phyloP scores from a whole-genome alignment of 2,329 filamentous ascomycete genomes.

The Penicillium paneum region DNA sequence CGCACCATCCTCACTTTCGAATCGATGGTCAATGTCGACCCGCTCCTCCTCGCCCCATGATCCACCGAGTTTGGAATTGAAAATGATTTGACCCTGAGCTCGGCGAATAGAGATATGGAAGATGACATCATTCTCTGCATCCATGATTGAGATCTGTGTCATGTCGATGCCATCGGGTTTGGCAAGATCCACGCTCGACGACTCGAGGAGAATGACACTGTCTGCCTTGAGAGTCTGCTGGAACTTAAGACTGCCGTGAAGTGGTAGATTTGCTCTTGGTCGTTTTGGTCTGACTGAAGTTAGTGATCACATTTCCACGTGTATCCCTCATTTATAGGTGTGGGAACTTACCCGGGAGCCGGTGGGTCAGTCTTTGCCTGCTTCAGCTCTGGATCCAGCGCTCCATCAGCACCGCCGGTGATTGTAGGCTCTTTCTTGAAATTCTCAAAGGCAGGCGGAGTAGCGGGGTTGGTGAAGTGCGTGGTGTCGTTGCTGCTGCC shows the following conservation, averaged over 20 bases:
- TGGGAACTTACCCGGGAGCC: neutral
- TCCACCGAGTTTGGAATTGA: slow-evolving; percentile 6
- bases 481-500: slow-evolving; percentile 12
- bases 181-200: slow-evolving; percentile 2
- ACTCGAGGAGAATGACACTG: slow-evolving; percentile 8
- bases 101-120: slow-evolving; percentile 7
- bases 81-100: slow-evolving; percentile 2
- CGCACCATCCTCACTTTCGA: neutral
- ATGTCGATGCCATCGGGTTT: slow-evolving; percentile 1
- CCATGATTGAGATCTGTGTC: slow-evolving; percentile 4
- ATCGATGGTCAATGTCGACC: slow-evolving; percentile 1
- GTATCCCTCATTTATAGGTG: neutral
- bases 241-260: slow-evolving; percentile 2
- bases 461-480: slow-evolving; percentile 4
- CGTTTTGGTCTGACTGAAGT: slow-evolving; percentile 2
- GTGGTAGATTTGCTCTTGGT: slow-evolving; percentile 4
- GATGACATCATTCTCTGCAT: neutral
- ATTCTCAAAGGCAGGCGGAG: slow-evolving; percentile 1
- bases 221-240: slow-evolving; percentile 4
- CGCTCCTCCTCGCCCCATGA: slow-evolving; percentile 8
- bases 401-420: slow-evolving; percentile 11
- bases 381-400: slow-evolving; percentile 8
- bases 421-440: slow-evolving; percentile 12
- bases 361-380: slow-evolving; percentile 5
- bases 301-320: neutral